Conservation (phyloP, 1,284 basidiomycete species). For the Phellopilus nigrolimitatus region DNA sequence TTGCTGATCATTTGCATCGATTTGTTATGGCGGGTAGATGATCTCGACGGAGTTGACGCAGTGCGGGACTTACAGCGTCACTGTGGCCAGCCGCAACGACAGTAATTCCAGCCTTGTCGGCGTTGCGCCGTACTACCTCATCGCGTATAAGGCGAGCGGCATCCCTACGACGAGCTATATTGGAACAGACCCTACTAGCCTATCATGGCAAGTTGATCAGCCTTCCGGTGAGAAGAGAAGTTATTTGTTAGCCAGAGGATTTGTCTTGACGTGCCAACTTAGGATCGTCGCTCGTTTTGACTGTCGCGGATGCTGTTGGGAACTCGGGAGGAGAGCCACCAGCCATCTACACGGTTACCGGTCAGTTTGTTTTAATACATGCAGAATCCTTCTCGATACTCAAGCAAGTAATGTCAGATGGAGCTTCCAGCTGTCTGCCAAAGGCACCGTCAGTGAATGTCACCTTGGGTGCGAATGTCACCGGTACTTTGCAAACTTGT, state of each 20-base stretch:
- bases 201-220: slow-evolving; percentile 42
- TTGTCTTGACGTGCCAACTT: neutral
- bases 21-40: too few relatives aligned
- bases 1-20: too few relatives aligned
- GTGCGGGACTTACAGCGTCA: slow-evolving; percentile 7
- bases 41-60: slow-evolving; percentile 9
- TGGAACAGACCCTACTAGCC: slow-evolving; percentile 34
- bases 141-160: slow-evolving; percentile 39
- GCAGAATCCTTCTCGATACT: too few relatives aligned
- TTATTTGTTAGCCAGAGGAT: neutral
- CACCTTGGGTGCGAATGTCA: slow-evolving; percentile 39
- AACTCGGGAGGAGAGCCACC: slow-evolving; percentile 38
- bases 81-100: neutral
- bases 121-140: slow-evolving; percentile 46
- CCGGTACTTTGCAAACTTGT: slow-evolving; percentile 37
- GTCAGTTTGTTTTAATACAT: too few relatives aligned
- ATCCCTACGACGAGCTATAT: slow-evolving; percentile 37
- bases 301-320: slow-evolving; percentile 41
- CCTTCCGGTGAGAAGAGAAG: slow-evolving; percentile 33
- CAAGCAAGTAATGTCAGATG: slow-evolving; percentile 12
- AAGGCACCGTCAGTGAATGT: slow-evolving; percentile 26
- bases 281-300: slow-evolving; percentile 41
- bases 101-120: slow-evolving; percentile 24
- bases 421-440: slow-evolving; percentile 11
- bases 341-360: slow-evolving; percentile 32